Conservation (phyloP, 2,329 filamentous ascomycete species). For the Cercospora berteroae region DNA sequence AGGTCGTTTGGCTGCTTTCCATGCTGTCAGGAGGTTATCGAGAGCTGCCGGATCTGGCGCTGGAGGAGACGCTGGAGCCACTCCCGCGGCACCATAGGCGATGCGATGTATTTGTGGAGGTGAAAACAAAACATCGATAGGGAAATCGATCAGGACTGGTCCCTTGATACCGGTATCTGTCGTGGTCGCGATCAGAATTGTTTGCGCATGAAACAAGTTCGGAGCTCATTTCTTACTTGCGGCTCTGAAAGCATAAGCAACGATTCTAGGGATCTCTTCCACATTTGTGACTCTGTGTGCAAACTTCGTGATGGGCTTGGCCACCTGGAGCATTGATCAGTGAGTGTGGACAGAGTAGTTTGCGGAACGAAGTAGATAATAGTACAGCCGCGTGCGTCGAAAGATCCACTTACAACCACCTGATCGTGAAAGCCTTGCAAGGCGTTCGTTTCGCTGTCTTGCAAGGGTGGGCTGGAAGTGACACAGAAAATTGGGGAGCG, state of each 20-base stretch:
- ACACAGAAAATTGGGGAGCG: constrained; percentile 48
- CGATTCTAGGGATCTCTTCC: constrained; percentile 48
- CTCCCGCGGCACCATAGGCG: constrained; percentile 44
- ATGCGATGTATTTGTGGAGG: constrained; percentile 41
- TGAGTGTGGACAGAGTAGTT: neutral
- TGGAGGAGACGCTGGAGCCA: constrained; percentile 37
- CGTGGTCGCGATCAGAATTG: constrained; percentile 1
- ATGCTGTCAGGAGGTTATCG: constrained; percentile 35
- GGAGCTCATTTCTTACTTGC: constrained; percentile 24
- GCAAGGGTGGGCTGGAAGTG: constrained; percentile 46
- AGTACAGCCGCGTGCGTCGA: neutral
- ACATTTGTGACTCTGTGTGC: constrained; percentile 46
- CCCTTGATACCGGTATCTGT: constrained; percentile 43
- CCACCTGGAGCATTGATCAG: constrained; percentile 8
- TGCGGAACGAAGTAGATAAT: neutral
- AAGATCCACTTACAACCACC: constrained; percentile 37
- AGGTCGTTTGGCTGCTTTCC: constrained; percentile 40
- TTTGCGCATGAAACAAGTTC: neutral
- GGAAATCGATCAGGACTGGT: constrained; percentile 42
- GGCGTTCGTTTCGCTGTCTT: constrained; percentile 48
- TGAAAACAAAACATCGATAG: constrained; percentile 45
- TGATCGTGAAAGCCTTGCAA: constrained; percentile 51
- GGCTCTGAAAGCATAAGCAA: constrained; percentile 44
- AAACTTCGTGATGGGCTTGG: constrained; percentile 48
- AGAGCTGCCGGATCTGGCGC: constrained; percentile 41